Base-by-base conservation (phyloP, 2,329 filamentous ascomycete genomes). In the Pseudogymnoascus sp. region DNA sequence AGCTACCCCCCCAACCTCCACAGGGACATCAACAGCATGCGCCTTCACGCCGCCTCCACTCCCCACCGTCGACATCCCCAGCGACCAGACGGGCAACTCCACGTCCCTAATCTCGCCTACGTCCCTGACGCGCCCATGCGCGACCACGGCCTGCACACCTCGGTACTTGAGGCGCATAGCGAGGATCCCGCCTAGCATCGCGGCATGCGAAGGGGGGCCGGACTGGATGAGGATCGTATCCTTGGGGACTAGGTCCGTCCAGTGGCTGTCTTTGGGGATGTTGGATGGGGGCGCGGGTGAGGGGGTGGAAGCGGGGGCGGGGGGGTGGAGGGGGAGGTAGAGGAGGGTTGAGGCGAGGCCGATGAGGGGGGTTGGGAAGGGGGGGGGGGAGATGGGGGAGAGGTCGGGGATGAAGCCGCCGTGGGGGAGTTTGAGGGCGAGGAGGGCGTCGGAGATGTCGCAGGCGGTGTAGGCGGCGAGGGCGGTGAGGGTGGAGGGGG, bases 181-280 rank as follows among this genome's bases (percentile, higher is more conserved):
- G 82, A 91, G 89, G 67, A 92, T 90, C 17, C 89, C 89, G n/a
- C 89, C 89, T 5, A 90, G 81, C 7, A 90, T 81, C 5, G 89
- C 89, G 74, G 89, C 90, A 72, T 91, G 87, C 0, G 78, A 80
- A 0, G 77, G 70, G 0, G 88, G 87, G 69, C 91, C 88, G 65
- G 84, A 82, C 64, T 91, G 80, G 3, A 92, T 76, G 3, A 87
- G 83, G 62, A 91, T 80, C 1, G 85, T 87, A 7, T 79, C 82
- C 0, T 80, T 76, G 26, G 82, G 75, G 1, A 84, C 82, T 44
- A 84, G 76, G 74, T 93, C 89, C 38, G 86, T 87, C 81, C 87
- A 92, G 69, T 91, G 89, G 6, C 79, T 82, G 7, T 79, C 82
- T 3, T 77, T 69, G 0, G 85, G 83, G 53, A 89, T 82, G 63